Evolutionary conservation across 2,329 filamentous ascomycete genomes (phyloP), one percentile per base, ranked within the genome.

Genomic region (Pseudocercospora fuligena): DNA sequence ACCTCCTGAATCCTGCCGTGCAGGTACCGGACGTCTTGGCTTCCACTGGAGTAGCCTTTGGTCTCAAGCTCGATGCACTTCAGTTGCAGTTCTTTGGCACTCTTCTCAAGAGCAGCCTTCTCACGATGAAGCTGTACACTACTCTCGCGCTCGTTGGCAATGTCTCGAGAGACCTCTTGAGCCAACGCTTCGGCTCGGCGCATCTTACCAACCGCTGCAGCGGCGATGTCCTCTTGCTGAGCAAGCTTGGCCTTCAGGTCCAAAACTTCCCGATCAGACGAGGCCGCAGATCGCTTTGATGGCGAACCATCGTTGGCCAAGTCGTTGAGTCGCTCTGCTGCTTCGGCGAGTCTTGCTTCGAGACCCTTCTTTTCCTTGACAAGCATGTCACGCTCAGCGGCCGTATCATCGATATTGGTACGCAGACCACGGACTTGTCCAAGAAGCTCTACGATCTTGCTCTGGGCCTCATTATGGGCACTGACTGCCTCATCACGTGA

Each of bases 201-300:
- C 95, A 99, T 99, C 84, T 98, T 98, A 75, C 95, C 94, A 47
- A 98, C 90, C 0, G 94, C 94, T 3, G 95, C 94, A 0, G 91
- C 88, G 11, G 93, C 92, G 66, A 98, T 90, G 77, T 99, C 94
- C 80, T 98, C 92, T 75, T 97, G 93, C 75, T 97, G 93, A 3
- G 94, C 94, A 36, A 98, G 86, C 70, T 86, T 90, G 9, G 93
- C 91, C 82, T 95, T 97, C 70, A 99, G 87, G 67, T 97, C 92
- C 5, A 99, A 85, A 25, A 98, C 86, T 79, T 97, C 92, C 73
- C 90, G 92, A 80, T 98, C 94, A 75, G 94, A 90, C 71, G 88
- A 90, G 27, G 95, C 95, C 8, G 93, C 94, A 76, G 96, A 93
- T 61, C 94, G 92, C 79, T 97, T 89, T 1, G 93, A 91, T 9